A percentile compares a stretch with the other conserved stretches of the same genome.
phyloP scores from a whole-genome alignment of 1,139 yeast genomes.

The Sugiyamaella sp. region DNA sequence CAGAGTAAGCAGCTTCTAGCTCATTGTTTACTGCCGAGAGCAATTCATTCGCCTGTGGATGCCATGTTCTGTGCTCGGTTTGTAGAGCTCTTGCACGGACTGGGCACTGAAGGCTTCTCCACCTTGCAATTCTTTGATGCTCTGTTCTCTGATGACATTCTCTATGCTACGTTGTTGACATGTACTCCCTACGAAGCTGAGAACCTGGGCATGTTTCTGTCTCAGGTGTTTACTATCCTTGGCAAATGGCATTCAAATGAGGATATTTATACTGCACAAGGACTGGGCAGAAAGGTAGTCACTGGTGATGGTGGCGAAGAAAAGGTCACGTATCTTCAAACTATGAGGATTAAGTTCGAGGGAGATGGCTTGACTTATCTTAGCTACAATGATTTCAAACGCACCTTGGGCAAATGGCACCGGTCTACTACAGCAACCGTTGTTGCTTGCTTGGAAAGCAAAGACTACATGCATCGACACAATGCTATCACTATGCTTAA shows the following conservation, averaged over 20 bases:
- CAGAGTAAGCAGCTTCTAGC: slow-evolving; percentile 54
- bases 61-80: slow-evolving; percentile 74
- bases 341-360: slow-evolving; percentile 32
- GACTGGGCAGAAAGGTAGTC: slow-evolving; percentile 33
- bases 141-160: slow-evolving; percentile 54
- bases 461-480: slow-evolving; percentile 78
- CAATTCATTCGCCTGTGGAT: slow-evolving; percentile 80
- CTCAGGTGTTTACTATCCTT: slow-evolving; percentile 55
- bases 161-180: slow-evolving; percentile 66
- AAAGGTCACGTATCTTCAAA: slow-evolving; percentile 33
- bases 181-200: slow-evolving; percentile 81
- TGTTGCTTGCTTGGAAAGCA: slow-evolving; percentile 52
- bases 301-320: slow-evolving; percentile 23
- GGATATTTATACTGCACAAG: slow-evolving; percentile 37
- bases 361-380: slow-evolving; percentile 35
- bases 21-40: slow-evolving; percentile 73
- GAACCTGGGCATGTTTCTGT: slow-evolving; percentile 74
- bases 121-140: slow-evolving; percentile 50
- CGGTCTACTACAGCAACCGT: slow-evolving; percentile 52
- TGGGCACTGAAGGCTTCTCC: slow-evolving; percentile 51
- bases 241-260: slow-evolving; percentile 48
- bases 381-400: slow-evolving; percentile 47
- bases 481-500: slow-evolving; percentile 81
- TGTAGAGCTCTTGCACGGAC: slow-evolving; percentile 52
- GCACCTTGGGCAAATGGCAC: slow-evolving; percentile 60